Base-by-base conservation (phyloP, 352 stramenopile species). In the Globisporangium cylindrosporum region DNA sequence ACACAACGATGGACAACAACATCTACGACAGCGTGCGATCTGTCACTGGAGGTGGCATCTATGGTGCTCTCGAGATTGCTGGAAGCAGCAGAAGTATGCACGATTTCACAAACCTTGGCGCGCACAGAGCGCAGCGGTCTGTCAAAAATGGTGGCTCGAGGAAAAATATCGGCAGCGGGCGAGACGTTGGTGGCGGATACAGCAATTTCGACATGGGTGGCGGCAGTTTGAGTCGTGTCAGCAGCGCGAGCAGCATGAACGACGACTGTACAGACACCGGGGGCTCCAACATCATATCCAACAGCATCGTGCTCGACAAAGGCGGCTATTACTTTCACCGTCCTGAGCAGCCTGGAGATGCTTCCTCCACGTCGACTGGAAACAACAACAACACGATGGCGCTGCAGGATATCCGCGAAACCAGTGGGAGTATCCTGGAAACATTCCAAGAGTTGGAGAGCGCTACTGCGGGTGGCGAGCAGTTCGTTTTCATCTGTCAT, bases 401-500 rank as follows among this genome's bases (percentile, higher is more conserved):
- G 1, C 66, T 71, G 29, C 65, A 61, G 63, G 65, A 67, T 3
- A 72, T 68, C 18, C 70, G 64, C 0, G 64, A 59, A n/a, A 67
- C 64, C 8, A 79, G 62, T 46, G 82, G 88, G 8, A 89, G 76
- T 54, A 85, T 93, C 25, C 67, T 93, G 14, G 85, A 90, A 62
- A 76, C 79, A 4, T 81, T 84, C 34, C 67, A 89, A 32, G 80
- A 90, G 48, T 59, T 89, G 1, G 81, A 78, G 59, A 79, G 73
- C 1, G 77, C 80, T 7, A 82, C 83, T 15, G 78, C 82, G 1
- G 80, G 76, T 9, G 84, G 86, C 1, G 77, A 90, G 49, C 83
- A 92, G 51, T 95, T 93, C 61, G 84, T 95, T 4, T 95, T 94
- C 59, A 93, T 95, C 41, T 87, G 78, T n/a, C 86, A 94, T 57